Base-by-base conservation (phyloP, 176 grass and related monocot species). In the Eragrostis nindensis region DNA sequence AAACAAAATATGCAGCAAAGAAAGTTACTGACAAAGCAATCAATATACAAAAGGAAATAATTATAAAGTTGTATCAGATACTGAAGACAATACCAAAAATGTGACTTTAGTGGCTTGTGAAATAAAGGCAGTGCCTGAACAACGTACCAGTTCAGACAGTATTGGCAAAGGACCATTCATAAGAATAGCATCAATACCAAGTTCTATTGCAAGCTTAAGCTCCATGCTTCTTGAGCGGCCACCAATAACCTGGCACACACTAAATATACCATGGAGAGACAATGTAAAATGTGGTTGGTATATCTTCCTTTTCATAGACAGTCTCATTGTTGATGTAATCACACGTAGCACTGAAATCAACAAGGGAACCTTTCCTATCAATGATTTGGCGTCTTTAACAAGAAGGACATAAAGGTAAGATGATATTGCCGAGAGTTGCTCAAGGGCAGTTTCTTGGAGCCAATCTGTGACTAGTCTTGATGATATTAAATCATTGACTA, bases 221-320 rank as follows among this genome's bases (percentile, higher is more conserved):
- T 90, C 77, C n/a, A 38, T 81, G 70, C 62, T 89, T 88, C 82
- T 90, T 75, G 88, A 85, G 66, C 80, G 50, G 82, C 44, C 57
- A 92, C 79, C 74, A 48, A 90, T 80, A 88, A 74, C 68, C 81
- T 80, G 88, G 87, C 86, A 92, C 36, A 98, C 66, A 40, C 68
- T 85, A 85, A 85, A 69, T 85, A 98, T 79, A 53, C 85, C 88
- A 47, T 91, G 53, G 62, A 98, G 83, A 25, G 92, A 98, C 32
- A 98, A 83, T 44, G 92, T 91, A 66, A 98, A 98, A 88, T 94
- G 92, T 6, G 95, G 81, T 44, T 98, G 95, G 79, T 89, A 91
- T 88, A 94, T 92, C 83, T 89, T 94, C 90, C 95, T 92, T 83
- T 92, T 98, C 76, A 90, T 89, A 86, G 92, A 97, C 50, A 97